phyloP scores from a whole-genome alignment of 192 early-diverging fungal species.

The Coemansia sp. region DNA sequence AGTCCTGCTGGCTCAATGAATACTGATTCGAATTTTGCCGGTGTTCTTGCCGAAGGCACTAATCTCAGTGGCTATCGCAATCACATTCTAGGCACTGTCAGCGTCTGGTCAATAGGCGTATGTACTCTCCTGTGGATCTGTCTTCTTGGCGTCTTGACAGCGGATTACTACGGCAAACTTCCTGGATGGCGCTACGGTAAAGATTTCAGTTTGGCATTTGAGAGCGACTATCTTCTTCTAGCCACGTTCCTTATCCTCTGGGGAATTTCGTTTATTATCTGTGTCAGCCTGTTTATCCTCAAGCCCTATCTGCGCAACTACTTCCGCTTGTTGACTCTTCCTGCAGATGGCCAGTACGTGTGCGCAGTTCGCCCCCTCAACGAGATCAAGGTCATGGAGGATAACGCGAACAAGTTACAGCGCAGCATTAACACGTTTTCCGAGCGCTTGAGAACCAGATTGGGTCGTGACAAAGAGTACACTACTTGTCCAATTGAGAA shows the following conservation, averaged over 20 bases:
- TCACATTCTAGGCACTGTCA: slow-evolving; percentile 43
- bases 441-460: slow-evolving; percentile 22
- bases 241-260: slow-evolving; percentile 56
- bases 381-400: slow-evolving; percentile 56
- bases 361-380: slow-evolving; percentile 57
- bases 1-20: neutral
- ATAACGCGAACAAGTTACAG: slow-evolving; percentile 34
- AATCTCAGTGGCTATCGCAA: slow-evolving; percentile 39
- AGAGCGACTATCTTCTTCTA: slow-evolving; percentile 53
- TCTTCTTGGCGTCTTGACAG: slow-evolving; percentile 49
- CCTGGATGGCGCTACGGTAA: slow-evolving; percentile 50
- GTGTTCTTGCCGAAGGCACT: slow-evolving; percentile 6
- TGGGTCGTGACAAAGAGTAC: slow-evolving; percentile 51
- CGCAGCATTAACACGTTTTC: slow-evolving; percentile 43
- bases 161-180: slow-evolving; percentile 60
- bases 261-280: slow-evolving; percentile 51
- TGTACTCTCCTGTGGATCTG: slow-evolving; percentile 50
- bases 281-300: slow-evolving; percentile 36
- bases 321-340: slow-evolving; percentile 61
- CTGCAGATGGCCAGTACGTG: slow-evolving; percentile 47
- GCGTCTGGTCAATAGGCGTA: slow-evolving; percentile 30
- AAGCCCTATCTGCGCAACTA: slow-evolving; percentile 61
- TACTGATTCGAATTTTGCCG: neutral
- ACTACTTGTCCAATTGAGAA: slow-evolving; percentile 59
- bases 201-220: slow-evolving; percentile 57